Percentiles rank a stretch among this genome's conserved stretches.
Evolutionary conservation across 2,329 filamentous ascomycete species (phyloP).

Genomic region (Colletotrichum falcatum): DNA sequence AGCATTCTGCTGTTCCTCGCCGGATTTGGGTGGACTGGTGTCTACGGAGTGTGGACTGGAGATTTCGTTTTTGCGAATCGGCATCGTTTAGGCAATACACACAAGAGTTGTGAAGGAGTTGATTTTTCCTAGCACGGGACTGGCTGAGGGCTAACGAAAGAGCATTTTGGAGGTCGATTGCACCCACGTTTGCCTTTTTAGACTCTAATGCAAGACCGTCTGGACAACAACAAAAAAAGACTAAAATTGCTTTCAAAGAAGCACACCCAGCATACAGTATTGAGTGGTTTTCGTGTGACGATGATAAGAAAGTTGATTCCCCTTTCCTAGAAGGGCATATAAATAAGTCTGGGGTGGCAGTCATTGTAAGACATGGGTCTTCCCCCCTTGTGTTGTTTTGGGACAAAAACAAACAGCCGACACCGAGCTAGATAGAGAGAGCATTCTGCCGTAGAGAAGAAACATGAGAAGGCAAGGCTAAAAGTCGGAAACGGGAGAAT

Average conservation of each 20-base stretch:
- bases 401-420: too few relatives aligned
- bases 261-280: conserved; percentile 23
- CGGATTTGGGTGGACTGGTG: conserved; percentile 66
- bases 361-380: background rate
- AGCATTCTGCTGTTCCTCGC: conserved; percentile 52
- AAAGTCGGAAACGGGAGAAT: background rate
- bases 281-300: background rate
- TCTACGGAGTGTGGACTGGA: conserved; percentile 73
- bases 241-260: conserved; percentile 58
- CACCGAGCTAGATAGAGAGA: background rate
- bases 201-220: conserved; percentile 68
- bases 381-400: background rate
- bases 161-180: conserved; percentile 61
- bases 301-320: background rate
- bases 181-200: conserved; percentile 63
- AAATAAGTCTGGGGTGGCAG: too few relatives aligned
- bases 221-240: conserved; percentile 67
- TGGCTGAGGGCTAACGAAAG: conserved; percentile 56
- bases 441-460: background rate
- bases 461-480: background rate
- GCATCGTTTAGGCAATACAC: conserved; percentile 62
- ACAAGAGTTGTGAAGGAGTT: conserved; percentile 52
- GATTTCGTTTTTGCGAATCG: conserved; percentile 65
- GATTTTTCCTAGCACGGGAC: conserved; percentile 53
- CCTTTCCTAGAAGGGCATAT: background rate